Evolutionary conservation across 371 early-diverging fungal genomes (phyloP), one percentile per base, ranked within the genome.

Genomic region (Apophysomyces elegans): DNA sequence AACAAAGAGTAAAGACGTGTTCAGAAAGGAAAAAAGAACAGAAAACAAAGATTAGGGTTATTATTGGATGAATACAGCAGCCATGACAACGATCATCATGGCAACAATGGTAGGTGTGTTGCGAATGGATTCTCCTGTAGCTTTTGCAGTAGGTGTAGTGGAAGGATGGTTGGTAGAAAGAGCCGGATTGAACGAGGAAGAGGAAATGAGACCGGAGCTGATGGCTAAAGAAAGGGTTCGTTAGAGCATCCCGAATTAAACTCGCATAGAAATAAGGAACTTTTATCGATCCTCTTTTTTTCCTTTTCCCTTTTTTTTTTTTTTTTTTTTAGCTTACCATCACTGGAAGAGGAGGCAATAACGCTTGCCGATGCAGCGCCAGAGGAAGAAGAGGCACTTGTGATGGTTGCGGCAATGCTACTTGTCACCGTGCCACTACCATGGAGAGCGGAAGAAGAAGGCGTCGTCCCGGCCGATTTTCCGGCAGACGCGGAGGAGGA

Each of bases 61-160:
- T 9, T 50, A 50, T n/a, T 50, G 54, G 32, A 50, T 50, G 21
- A 50, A 21, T 21, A 50, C 54, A 21, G 54, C 54, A 11, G 21
- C 54, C 54, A 50, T 50, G 54, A 50, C 54, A 50, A 50, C 54
- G 16, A 50, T 50, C 54, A 50, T 50, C 54, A 50, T 50, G 54
- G 54, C 54, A 21, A 50, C 54, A 11, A 50, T 50, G 2, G 54
- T 9, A 21, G 54, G 54, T 21, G 54, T 50, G 54, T 50, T n/a
- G 9, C 54, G 54, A 11, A 50, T 21, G 7, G 54, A 50, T 21
- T 50, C 54, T 50, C 21, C 54, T 5, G 54, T 50, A 11, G 54
- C 54, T 18, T 26, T n/a, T 21, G 54, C 18, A 21, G 32, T 26
- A 50, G 54, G 21, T 26, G 32, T 26, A 26, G 32, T 26, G 32